Evolutionary conservation across 345 rosid genomes (phyloP), one percentile per base, ranked within the genome.

Genomic region (Litchi chinensis): DNA sequence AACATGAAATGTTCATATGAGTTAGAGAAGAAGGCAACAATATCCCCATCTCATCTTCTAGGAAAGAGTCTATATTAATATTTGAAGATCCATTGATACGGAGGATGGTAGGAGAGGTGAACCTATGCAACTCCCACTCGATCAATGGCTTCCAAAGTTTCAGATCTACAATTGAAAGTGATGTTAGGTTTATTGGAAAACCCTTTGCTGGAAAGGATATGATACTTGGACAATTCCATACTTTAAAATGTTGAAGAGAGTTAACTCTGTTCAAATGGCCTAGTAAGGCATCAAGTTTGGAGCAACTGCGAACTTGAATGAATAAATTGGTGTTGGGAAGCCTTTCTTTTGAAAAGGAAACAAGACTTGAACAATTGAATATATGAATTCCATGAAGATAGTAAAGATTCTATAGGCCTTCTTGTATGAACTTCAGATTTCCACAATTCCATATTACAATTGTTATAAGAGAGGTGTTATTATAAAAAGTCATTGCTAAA

Each of bases 21-120:
- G 3, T 59, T 59, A 59, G 64, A 59, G 64, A 59, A n/a, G 64
- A 59, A 59, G 26, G 64, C 64, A 59, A 59, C 64, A 59, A n/a
- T 59, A 59, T 59, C 9, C 64, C 64, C 26, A 1, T 59, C 24
- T 59, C 26, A 26, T 59, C 64, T 59, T 59, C 64, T 9, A 26
- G 26, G 26, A 59, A 59, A 59, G 64, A 59, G 16, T 28, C 68
- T 22, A 16, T 40, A 64, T 64, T 15, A 26, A 24, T 64, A 64
- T 64, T 40, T 26, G 68, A 18, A 22, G 40, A 64, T 64, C 68
- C 39, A 64, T 40, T 40, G 26, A 64, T 64, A 13, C 19, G 18
- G 37, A 64, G 68, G 18, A 15, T 64, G 26, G 5, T 26, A 64
- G 26, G 68, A 64, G 68, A 64, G 68, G 37, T 64, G 40, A 64